Percentiles rank a stretch among this genome's conserved stretches.
phyloP scores from a whole-genome alignment of 202 grass and related monocot species.

The Schoenoplectus triqueter region DNA sequence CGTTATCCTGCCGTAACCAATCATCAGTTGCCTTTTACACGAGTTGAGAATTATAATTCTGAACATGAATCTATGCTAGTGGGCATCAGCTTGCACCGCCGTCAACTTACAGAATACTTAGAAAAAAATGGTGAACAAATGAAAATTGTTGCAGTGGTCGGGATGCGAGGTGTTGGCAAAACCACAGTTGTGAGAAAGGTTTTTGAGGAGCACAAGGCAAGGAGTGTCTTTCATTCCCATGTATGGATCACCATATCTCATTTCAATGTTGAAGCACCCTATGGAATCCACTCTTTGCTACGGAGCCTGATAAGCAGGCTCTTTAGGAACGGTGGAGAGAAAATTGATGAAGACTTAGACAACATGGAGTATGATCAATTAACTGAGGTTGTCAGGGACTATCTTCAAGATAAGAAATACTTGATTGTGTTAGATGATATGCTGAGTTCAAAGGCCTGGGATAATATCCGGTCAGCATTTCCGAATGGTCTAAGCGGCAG shows the following conservation, averaged over 20 bases:
- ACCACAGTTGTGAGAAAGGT: not conserved
- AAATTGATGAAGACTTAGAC: conserved; percentile 41
- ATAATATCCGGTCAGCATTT: conserved; percentile 46
- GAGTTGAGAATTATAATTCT: too few relatives aligned
- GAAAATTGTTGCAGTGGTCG: too few relatives aligned
- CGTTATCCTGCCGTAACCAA: too few relatives aligned
- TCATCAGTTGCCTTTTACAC: too few relatives aligned
- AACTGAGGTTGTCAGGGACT: conserved; percentile 29
- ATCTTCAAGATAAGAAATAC: conserved; percentile 49
- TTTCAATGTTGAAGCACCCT: not conserved
- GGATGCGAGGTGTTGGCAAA: too few relatives aligned
- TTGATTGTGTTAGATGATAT: conserved; percentile 69
- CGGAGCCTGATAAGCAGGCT: not conserved
- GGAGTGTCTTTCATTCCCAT: not conserved
- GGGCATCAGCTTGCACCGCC: too few relatives aligned
- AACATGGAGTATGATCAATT: conserved; percentile 28
- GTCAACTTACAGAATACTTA: too few relatives aligned
- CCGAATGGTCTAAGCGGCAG: conserved; percentile 49
- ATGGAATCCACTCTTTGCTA: not conserved
- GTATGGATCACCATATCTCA: not conserved
- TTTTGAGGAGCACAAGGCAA: not conserved
- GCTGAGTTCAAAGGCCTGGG: conserved; percentile 47
- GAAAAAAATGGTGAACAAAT: too few relatives aligned
- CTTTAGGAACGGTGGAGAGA: not conserved
- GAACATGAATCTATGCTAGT: too few relatives aligned